Evolutionary conservation across 148 eudicot genomes (phyloP), one percentile per base, ranked within the genome.

Genomic region (Cornus controversa): DNA sequence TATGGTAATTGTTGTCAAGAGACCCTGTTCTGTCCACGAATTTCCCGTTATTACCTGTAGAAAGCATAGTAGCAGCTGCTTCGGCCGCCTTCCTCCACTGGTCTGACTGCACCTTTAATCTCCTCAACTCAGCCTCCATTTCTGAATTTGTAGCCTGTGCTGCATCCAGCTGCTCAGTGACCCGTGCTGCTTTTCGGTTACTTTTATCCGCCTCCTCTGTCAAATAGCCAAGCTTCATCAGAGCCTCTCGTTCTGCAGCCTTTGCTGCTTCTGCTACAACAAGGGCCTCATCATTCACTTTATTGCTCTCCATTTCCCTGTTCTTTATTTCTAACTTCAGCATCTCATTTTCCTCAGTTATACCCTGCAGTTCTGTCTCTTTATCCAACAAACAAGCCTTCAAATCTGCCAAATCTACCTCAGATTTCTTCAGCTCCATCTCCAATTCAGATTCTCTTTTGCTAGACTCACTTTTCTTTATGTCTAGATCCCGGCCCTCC

Each of bases 31-130:
- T 87, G 69, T 90, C 94, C 10, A 86, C 85, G 23, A 74, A 75
- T 75, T 89, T 95, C 29, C 90, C 89, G 77, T 90, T 86, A 72
- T 83, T 81, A 14, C 88, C 86, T 1, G 86, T 76, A 0, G 97
- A 86, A 20, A 96, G 91, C 89, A 96, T 91, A 8, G 97, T 85
- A 23, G 99, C 91, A 75, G 99, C 99, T 18, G 98, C 94, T 82
- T 96, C 99, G 25, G 97, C 97, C 0, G 99, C 98, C 76, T 96
- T 92, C 77, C 94, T 90, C 93, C 94, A 92, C 78, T 96, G 97
- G 69, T 93, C 98, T 0, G 92, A 83, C 69, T 96, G 98, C 69
- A 94, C 97, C 69, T 94, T 94, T 66, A 94, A 60, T 76, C 87
- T 88, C 84, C 92, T 88, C 70, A 94, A 31, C 78, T 94, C 97